Evolutionary conservation across 768 basidiomycete species (phyloP), one percentile per base, ranked within the genome.

Genomic region (Agaricus blazei): DNA sequence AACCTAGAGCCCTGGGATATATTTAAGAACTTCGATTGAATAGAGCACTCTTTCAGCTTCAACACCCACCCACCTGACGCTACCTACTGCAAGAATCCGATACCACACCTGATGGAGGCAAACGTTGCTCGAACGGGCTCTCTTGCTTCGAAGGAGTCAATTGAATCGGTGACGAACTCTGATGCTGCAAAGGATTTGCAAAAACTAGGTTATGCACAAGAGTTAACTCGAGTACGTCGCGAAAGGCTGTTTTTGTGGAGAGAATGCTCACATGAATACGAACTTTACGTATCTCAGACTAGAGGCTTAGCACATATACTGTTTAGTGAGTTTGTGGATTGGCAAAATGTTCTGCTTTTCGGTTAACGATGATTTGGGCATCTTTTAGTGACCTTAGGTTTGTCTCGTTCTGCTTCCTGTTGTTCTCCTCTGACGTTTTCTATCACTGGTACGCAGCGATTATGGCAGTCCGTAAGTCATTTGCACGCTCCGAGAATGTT

Each of bases 381-480:
- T 11, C 46, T 40, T 19, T 24, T 58, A 81, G 79, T 81, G 81
- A 70, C 76, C 1, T 67, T 82, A 34, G 77, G 80, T 81, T 56
- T 12, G 68, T 63, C 24, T 15, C 19, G 12, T 46, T 36, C 11
- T 50, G 29, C 3, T 11, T 19, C 8, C 23, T 29, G 23, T 15
- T 19, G n/a, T 51, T 15, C 31, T 38, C 9, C 40, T 46, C 4
- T 28, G 11, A 5, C 28, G 26, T 23, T 49, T 28, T 24, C 43
- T 48, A 34, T 34, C 9, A 44, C 9, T 29, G 27, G 34, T 40
- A 15, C 41, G 8, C 48, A 83, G 82, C 82, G 9, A 83, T 84
- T 31, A 77, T 83, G 71, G 81, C 82, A 29, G 82, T 84, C 56
- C 82, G 82, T 83, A 60, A 67, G 82, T 77, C 9, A 27, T 5